Percentiles rank a stretch among this genome's conserved stretches.
phyloP scores from a whole-genome alignment of 345 rosid genomes.

The Balakata baccata region DNA sequence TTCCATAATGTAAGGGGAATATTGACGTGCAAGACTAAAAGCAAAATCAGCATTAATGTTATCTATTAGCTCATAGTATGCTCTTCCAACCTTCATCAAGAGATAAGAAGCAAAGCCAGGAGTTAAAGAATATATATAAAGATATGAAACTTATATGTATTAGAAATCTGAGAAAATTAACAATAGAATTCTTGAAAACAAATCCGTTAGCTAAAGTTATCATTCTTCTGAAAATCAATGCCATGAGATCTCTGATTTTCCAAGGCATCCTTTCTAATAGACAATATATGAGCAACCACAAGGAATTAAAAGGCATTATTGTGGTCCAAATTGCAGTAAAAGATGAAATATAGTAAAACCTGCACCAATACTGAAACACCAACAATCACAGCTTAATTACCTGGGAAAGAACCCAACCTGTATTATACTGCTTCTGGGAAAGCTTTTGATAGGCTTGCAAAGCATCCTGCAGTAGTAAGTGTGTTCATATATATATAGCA shows the following conservation, averaged over 20 bases:
- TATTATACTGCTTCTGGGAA: conserved; percentile 78
- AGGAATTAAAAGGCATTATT: too few relatives aligned
- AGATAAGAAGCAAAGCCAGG: not conserved
- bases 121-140: not conserved
- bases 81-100: conserved; percentile 75
- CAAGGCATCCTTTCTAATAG: not conserved
- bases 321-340: not conserved
- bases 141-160: not conserved
- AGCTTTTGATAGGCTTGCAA: conserved; percentile 64
- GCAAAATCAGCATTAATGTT: conserved; percentile 85
- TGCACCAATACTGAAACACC: not conserved
- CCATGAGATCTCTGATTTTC: not conserved
- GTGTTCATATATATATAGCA: not conserved
- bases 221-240: not conserved
- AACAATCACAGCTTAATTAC: conserved; percentile 29
- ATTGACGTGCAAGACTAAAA: conserved; percentile 69
- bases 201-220: not conserved
- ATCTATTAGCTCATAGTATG: conserved; percentile 76
- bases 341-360: conserved; percentile 1
- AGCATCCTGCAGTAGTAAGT: conserved; percentile 60
- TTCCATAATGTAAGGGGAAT: conserved; percentile 85
- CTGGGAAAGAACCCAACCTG: conserved; percentile 98
- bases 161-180: not conserved
- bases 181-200: not conserved
- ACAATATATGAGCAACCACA: not conserved